Conservation (phyloP, 2,329 filamentous ascomycete genomes). For the Dactylellina haptotyla region DNA sequence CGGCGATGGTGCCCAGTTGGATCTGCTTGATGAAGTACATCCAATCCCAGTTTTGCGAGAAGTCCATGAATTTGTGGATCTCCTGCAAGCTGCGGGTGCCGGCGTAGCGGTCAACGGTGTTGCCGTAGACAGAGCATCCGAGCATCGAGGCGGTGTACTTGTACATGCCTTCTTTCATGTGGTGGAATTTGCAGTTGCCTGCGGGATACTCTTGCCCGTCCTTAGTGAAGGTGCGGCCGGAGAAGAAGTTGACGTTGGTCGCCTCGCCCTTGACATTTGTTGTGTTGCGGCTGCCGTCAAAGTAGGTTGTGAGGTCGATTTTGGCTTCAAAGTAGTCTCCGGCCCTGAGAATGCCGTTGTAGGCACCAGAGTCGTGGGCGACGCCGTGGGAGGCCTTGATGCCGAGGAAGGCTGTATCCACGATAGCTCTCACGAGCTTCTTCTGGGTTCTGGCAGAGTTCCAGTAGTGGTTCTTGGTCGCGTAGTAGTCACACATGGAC, state of each 20-base stretch:
- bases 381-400: conserved; percentile 12
- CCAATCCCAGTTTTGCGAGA: conserved; percentile 39
- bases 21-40: conserved; percentile 44
- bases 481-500: conserved; percentile 51
- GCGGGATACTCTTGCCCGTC: conserved; percentile 30
- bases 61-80: conserved; percentile 44
- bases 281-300: conserved; percentile 42
- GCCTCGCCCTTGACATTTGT: conserved; percentile 33
- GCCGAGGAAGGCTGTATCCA: conserved; percentile 37
- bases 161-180: conserved; percentile 42
- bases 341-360: conserved; percentile 36
- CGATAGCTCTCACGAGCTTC: conserved; percentile 17
- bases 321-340: conserved; percentile 26
- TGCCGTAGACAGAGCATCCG: conserved; percentile 36
- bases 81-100: conserved; percentile 40
- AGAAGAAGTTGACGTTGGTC: conserved; percentile 28
- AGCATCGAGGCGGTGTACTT: conserved; percentile 34
- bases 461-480: conserved; percentile 16
- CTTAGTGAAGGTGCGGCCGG: background rate
- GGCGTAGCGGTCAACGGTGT: conserved; percentile 37
- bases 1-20: conserved; percentile 16
- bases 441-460: conserved; percentile 34
- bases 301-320: conserved; percentile 31
- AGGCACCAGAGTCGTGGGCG: conserved; percentile 9
- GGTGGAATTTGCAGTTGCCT: conserved; percentile 30